Evolutionary conservation across 306 rosid species (phyloP).

Genomic region (Pterocarpus santalinus): DNA sequence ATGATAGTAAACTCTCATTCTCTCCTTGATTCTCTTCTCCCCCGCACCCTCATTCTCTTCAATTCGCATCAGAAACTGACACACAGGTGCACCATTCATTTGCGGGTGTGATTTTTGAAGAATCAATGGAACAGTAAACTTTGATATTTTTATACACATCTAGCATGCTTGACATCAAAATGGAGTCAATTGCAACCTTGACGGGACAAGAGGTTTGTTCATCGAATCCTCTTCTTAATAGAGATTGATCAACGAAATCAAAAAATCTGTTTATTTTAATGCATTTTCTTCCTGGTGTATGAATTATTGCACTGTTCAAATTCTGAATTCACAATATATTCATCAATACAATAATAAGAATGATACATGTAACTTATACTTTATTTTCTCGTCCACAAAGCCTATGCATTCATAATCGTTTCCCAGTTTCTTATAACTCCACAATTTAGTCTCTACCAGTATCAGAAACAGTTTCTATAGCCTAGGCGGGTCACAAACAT

Average conservation of each 20-base stretch:
- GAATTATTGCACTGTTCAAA: not conserved
- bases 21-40: too few species aligned
- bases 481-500: not conserved
- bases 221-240: conserved; percentile 26
- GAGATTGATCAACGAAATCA: conserved; percentile 11
- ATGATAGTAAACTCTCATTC: too few species aligned
- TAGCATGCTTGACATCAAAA: not conserved
- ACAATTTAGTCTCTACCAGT: not conserved
- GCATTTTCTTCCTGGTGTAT: not conserved
- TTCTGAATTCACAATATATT: too few species aligned
- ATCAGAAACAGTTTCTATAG: not conserved
- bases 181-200: conserved; percentile 15
- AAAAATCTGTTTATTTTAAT: not conserved
- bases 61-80: too few species aligned
- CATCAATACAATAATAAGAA: too few species aligned
- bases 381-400: not conserved
- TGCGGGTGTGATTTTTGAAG: too few species aligned
- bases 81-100: too few species aligned
- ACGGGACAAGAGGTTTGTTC: conserved; percentile 1
- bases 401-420: not conserved
- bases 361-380: too few species aligned
- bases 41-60: too few species aligned
- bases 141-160: too few species aligned
- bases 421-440: not conserved
- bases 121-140: too few species aligned